Base-by-base conservation (phyloP, 768 basidiomycete species). In the Cystobasidium ongulense region DNA sequence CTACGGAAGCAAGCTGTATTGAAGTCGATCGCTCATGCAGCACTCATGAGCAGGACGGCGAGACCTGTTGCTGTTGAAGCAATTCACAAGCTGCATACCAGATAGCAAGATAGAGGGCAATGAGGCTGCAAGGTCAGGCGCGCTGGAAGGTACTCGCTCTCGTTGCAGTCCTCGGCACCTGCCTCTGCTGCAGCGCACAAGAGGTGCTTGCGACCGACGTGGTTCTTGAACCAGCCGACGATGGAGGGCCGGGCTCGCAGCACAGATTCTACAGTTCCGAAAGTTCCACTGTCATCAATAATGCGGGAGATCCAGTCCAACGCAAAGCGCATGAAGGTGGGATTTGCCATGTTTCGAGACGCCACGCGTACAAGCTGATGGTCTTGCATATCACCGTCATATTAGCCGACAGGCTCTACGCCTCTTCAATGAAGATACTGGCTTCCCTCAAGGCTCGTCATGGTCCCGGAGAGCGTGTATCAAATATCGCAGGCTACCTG, bases 381-480 rank as follows among this genome's bases (percentile, higher is more conserved):
- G 63, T n/a, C n/a, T 15, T 7, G n/a, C 25, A 18, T n/a, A 41
- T 36, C 39, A 10, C 17, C 57, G 29, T 29, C 33, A 29, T 15
- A 25, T 18, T 27, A 71, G 68, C 68, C 36, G 68, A 71, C 52
- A 13, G 54, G 31, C 25, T 61, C 3, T 71, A 71, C 31, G 7
- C 68, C 10, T 71, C 68, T 3, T 36, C 68, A n/a, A 29, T 71
- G 31, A 71, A 61, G 54, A 71, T 71, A 54, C 53, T 71, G 5
- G 31, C 53, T 15, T 25, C 50, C 13, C 39, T 71, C n/a, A 71
- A 31, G 27, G 7, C 33, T 18, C 15, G 68, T 1, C 8, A 59
- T 5, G 68, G 59, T 64, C 33, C 17, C 10, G 5, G 13, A 15
- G 36, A 64, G 18, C 8, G 10, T 13, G 4, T 5, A 7, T 10